phyloP scores from a whole-genome alignment of 78 protist genomes.

The Emiliania huxleyi region DNA sequence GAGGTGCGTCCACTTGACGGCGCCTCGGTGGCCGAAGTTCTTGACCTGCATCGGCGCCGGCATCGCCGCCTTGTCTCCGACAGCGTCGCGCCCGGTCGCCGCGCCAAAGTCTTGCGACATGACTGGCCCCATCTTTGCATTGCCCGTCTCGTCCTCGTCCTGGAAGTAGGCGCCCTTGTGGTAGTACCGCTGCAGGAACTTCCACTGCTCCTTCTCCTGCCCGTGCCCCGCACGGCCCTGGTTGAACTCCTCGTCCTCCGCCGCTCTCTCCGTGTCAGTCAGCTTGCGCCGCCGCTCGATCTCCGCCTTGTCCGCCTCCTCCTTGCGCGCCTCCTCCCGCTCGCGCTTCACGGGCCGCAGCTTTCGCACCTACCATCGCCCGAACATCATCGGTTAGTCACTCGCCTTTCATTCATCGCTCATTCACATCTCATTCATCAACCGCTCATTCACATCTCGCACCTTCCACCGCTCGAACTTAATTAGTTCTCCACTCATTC shows the following conservation, averaged over 20 bases:
- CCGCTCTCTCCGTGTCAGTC: conserved; percentile 14
- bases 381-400: too few species aligned
- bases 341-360: conserved; percentile 7
- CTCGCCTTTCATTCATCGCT: too few species aligned
- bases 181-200: conserved; percentile 38
- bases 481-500: too few species aligned
- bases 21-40: conserved; percentile 39
- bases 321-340: neutral
- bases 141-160: conserved; percentile 37
- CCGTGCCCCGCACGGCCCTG: too few species aligned
- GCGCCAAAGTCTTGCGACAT: conserved; percentile 19
- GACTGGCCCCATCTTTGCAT: neutral
- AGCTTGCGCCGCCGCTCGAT: conserved; percentile 33
- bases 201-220: neutral
- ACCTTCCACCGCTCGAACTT: neutral
- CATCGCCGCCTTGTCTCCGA: neutral
- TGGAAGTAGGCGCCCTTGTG: conserved; percentile 44
- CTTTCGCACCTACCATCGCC: too few species aligned
- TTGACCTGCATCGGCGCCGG: conserved; percentile 35
- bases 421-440: too few species aligned
- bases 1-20: too few species aligned
- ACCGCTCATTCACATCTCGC: too few species aligned
- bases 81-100: conserved; percentile 7
- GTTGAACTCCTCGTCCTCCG: conserved; percentile 18
- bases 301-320: neutral